A percentile compares a stretch with the other conserved stretches of the same genome.
phyloP scores from a whole-genome alignment of 228 moss, liverwort and hornwort genomes.

The Sphagnum magellanicum region DNA sequence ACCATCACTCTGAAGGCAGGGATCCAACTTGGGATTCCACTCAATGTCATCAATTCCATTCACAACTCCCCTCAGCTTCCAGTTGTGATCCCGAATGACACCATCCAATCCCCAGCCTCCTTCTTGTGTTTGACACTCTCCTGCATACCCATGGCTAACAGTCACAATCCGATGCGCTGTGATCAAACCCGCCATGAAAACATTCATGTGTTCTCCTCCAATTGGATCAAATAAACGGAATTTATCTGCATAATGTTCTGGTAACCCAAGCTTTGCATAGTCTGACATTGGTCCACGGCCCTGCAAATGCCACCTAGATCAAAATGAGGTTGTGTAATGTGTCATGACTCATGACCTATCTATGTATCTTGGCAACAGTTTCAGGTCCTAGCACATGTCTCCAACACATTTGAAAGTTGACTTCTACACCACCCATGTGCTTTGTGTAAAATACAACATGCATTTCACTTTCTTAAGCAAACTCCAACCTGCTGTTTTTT shows the following conservation, averaged over 20 bases:
- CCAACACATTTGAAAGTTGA: too few species aligned
- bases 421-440: too few species aligned
- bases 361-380: too few species aligned
- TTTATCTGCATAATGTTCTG: slow-evolving; percentile 45
- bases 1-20: slow-evolving; percentile 51
- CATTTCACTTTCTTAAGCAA: not conserved
- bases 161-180: slow-evolving; percentile 74
- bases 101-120: slow-evolving; percentile 81
- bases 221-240: slow-evolving; percentile 45
- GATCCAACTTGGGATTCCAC: slow-evolving; percentile 66
- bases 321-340: not conserved
- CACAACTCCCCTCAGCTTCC: slow-evolving; percentile 79
- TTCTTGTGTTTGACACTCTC: slow-evolving; percentile 63
- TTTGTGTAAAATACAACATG: too few species aligned
- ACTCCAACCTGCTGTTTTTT: not conserved
- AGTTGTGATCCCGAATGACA: slow-evolving; percentile 57
- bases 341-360: too few species aligned
- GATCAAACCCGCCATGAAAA: slow-evolving; percentile 81
- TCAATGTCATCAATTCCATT: slow-evolving; percentile 79
- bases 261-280: slow-evolving; percentile 47
- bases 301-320: slow-evolving; percentile 13
- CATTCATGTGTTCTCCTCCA: slow-evolving; percentile 69
- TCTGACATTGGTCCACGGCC: slow-evolving; percentile 74
- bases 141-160: slow-evolving; percentile 73
- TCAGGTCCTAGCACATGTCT: too few species aligned